phyloP scores from a whole-genome alignment of 2,329 filamentous ascomycete species.

The Ceratocystis cacaofunesta region DNA sequence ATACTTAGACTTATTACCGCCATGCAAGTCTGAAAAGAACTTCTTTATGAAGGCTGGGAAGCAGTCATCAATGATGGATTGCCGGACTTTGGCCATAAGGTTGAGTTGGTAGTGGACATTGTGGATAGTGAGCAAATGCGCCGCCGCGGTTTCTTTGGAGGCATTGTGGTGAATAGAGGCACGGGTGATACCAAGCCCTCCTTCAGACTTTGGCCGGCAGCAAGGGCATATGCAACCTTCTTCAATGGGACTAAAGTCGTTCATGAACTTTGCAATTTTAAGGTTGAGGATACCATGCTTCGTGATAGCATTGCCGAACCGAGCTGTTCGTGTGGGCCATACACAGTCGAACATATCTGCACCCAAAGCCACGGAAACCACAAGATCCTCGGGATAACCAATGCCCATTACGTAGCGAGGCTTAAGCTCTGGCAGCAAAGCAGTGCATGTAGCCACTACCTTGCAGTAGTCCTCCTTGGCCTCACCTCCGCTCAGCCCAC shows the following conservation, averaged over 20 bases:
- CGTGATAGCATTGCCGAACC: slow-evolving; percentile 91
- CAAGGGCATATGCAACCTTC: slow-evolving; percentile 66
- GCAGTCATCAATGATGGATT: slow-evolving; percentile 65
- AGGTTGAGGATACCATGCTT: slow-evolving; percentile 69
- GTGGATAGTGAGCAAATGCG: slow-evolving; percentile 73
- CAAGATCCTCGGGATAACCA: slow-evolving; percentile 87
- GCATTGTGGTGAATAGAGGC: slow-evolving; percentile 86
- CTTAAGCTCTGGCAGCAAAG: slow-evolving; percentile 71
- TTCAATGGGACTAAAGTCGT: slow-evolving; percentile 74
- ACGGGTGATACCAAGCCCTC: slow-evolving; percentile 65
- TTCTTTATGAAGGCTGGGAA: slow-evolving; percentile 63
- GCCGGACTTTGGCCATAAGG: slow-evolving; percentile 60
- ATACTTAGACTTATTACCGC: slow-evolving; percentile 41
- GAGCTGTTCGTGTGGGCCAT: slow-evolving; percentile 90
- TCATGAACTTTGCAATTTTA: slow-evolving; percentile 56
- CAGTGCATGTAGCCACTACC: slow-evolving; percentile 77
- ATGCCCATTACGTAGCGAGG: slow-evolving; percentile 99
- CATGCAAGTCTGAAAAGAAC: slow-evolving; percentile 66
- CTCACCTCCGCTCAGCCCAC: slow-evolving; percentile 86
- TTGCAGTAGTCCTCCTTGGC: slow-evolving; percentile 85
- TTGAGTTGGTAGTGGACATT: slow-evolving; percentile 87
- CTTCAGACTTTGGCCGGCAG: slow-evolving; percentile 52
- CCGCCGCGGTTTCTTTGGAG: slow-evolving; percentile 87
- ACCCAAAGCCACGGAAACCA: slow-evolving; percentile 83
- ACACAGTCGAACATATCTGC: slow-evolving; percentile 99